A percentile compares a stretch with the other conserved stretches of the same genome.
Conservation (phyloP, 2,329 filamentous ascomycete species). For the Ophiognomonia clavigignenti-juglandacearum region DNA sequence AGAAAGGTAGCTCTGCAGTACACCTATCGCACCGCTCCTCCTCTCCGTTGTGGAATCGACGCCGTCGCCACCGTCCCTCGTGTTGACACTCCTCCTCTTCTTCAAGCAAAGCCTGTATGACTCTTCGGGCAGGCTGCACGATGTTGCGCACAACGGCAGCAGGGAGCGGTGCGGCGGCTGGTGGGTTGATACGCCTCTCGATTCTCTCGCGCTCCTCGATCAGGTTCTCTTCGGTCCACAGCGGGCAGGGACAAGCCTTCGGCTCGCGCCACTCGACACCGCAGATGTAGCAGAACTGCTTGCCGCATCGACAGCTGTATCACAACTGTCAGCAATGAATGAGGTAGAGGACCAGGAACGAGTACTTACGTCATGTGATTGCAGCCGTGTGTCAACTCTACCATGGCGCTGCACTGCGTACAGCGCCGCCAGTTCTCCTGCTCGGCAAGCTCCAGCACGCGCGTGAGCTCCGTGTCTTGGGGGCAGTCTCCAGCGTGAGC, state of each 20-base stretch:
- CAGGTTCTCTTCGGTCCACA: background rate
- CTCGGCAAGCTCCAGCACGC: slow-evolving; percentile 34
- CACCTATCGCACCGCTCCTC: background rate
- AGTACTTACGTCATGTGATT: slow-evolving; percentile 50
- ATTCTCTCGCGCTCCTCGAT: background rate
- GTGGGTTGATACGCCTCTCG: background rate
- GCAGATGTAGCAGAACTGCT: slow-evolving; percentile 45
- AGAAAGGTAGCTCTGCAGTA: background rate
- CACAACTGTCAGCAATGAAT: background rate
- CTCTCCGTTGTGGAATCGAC: no score
- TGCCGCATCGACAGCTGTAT: slow-evolving; percentile 38
- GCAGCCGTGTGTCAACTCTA: slow-evolving; percentile 46
- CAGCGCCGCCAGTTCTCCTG: slow-evolving; percentile 48
- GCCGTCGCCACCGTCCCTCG: background rate
- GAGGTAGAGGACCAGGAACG: background rate
- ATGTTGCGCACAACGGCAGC: background rate
- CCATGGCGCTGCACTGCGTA: slow-evolving; percentile 35
- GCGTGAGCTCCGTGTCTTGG: slow-evolving; percentile 32
- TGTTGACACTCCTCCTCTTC: background rate
- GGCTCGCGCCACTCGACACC: slow-evolving; percentile 37
- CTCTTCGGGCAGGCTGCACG: background rate
- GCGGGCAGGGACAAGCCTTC: slow-evolving; percentile 27
- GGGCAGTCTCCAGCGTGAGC: slow-evolving; percentile 45
- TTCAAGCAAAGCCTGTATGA: no score
- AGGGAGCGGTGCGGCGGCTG: no score